These are phyloP conservation scores for Filosporella fistucella DNA, from an alignment of 495 filamentous ascomycete genomes.

Conservation along the genomic window DNA sequence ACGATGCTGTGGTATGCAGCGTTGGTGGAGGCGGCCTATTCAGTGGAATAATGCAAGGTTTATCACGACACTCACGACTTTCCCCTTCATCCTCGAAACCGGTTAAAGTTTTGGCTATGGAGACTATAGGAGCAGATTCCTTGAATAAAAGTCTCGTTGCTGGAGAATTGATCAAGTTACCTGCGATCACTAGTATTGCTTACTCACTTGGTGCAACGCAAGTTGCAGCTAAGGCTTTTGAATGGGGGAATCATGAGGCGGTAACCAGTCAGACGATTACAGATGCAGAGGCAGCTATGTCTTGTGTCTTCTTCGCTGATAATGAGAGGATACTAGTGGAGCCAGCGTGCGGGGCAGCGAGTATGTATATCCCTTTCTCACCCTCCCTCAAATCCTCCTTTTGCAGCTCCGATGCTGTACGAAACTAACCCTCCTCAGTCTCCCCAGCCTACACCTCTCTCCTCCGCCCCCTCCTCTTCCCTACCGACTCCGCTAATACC, in stretches of 20 bases:
- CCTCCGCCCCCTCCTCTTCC: constrained; percentile 57
- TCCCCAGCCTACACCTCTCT: constrained; percentile 62
- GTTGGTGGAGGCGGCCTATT: constrained; percentile 90
- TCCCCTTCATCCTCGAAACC: constrained; percentile 14
- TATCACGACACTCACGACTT: constrained; percentile 44
- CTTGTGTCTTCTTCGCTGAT: constrained; percentile 70
- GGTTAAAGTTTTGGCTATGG: constrained; percentile 63
- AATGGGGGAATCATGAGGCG: constrained; percentile 27
- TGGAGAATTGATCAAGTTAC: constrained; percentile 59
- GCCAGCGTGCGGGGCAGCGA: constrained; percentile 78
- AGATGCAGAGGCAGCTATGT: constrained; percentile 78
- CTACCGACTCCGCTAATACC: constrained; percentile 45
- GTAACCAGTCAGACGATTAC: constrained; percentile 66
- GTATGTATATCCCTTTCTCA: too few relatives aligned
- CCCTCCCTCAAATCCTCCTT: too few relatives aligned
- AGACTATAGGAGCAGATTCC: constrained; percentile 77
- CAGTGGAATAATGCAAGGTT: constrained; percentile 70
- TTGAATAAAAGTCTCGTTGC: constrained; percentile 56
- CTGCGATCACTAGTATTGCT: constrained; percentile 75
- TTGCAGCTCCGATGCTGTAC: too few relatives aligned
- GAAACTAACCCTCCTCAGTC: too few relatives aligned
- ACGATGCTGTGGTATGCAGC: constrained; percentile 61
- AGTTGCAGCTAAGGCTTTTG: constrained; percentile 68
- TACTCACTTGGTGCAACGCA: constrained; percentile 70
- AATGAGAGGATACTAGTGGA: constrained; percentile 80